Conservation (phyloP, 352 stramenopile species). For the Phytophthora quininea region DNA sequence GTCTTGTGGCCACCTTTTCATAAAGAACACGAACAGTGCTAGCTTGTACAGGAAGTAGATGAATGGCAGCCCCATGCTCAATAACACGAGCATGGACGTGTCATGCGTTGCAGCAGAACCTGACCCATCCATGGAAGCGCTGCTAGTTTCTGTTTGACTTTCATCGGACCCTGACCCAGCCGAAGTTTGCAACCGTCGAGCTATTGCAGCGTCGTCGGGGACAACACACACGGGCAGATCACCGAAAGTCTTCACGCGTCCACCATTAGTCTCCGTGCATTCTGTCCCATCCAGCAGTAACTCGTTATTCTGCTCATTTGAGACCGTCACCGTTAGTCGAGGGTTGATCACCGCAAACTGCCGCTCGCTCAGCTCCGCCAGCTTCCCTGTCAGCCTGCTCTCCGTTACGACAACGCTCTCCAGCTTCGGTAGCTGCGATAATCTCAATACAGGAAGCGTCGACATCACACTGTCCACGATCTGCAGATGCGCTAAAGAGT, state of each 20-base stretch:
- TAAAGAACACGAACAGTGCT: constrained; percentile 43
- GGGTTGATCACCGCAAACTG: constrained; percentile 23
- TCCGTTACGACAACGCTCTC: constrained; percentile 27
- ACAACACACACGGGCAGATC: constrained; percentile 31
- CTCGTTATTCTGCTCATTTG: too few relatives aligned
- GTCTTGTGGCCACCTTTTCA: constrained; percentile 29
- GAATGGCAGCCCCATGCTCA: constrained; percentile 39
- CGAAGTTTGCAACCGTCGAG: constrained; percentile 18
- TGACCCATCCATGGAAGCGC: constrained; percentile 6
- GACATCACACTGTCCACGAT: constrained; percentile 34
- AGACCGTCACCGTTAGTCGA: background rate
- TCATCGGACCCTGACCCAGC: constrained; percentile 1
- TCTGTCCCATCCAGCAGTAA: background rate
- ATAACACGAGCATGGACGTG: constrained; percentile 38
- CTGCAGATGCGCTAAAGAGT: constrained; percentile 24
- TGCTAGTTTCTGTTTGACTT: constrained; percentile 8
- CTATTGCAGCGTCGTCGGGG: constrained; percentile 8
- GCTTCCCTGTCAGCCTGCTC: constrained; percentile 14
- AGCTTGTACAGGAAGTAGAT: constrained; percentile 51
- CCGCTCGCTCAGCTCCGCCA: constrained; percentile 24
- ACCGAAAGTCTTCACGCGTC: constrained; percentile 14
- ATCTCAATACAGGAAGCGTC: constrained; percentile 15
- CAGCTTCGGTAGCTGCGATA: constrained; percentile 23
- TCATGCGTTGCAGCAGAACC: constrained; percentile 12
- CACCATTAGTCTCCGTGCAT: constrained; percentile 17